These are phyloP conservation scores for Groenewaldozyma sp. DNA, from an alignment of 1,139 yeast genomes.

Conservation along the genomic window DNA sequence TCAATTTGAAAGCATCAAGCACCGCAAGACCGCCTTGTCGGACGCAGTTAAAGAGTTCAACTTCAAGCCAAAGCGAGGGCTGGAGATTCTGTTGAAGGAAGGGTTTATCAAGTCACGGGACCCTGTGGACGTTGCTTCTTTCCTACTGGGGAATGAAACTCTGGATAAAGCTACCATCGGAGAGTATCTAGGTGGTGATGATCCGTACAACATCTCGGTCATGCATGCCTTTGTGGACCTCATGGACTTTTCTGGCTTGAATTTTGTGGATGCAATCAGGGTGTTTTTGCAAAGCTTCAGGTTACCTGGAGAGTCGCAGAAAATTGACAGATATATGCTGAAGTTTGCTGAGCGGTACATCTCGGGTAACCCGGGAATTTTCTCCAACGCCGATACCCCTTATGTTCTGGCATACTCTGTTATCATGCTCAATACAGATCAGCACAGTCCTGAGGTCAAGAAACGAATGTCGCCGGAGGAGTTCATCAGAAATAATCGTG, in stretches of 20 bases:
- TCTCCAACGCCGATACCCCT: conserved; percentile 90
- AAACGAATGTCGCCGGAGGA: conserved; percentile 82
- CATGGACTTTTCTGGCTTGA: conserved; percentile 61
- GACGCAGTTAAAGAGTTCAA: conserved; percentile 78
- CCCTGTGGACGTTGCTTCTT: conserved; percentile 63
- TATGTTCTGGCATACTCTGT: conserved; percentile 89
- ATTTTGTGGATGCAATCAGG: conserved; percentile 82
- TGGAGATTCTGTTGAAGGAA: conserved; percentile 48
- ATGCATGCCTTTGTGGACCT: conserved; percentile 93
- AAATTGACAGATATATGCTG: conserved; percentile 91
- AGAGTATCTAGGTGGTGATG: conserved; percentile 87
- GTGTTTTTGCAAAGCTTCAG: conserved; percentile 78
- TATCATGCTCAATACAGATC: conserved; percentile 87
- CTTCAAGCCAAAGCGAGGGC: conserved; percentile 75
- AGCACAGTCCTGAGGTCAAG: conserved; percentile 74
- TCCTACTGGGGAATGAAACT: conserved; percentile 68
- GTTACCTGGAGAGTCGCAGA: conserved; percentile 97
- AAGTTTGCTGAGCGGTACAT: conserved; percentile 92
- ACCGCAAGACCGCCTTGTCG: conserved; percentile 68
- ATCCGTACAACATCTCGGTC: conserved; percentile 61
- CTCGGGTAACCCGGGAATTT: conserved; percentile 75
- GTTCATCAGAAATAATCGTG: conserved; percentile 75
- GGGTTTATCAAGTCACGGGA: conserved; percentile 54
- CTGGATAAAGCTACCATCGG: conserved; percentile 81
- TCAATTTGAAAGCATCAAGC: conserved; percentile 79